Evolutionary conservation across 73 alveolate species (phyloP).

Genomic region (Tetrahymena borealis): DNA sequence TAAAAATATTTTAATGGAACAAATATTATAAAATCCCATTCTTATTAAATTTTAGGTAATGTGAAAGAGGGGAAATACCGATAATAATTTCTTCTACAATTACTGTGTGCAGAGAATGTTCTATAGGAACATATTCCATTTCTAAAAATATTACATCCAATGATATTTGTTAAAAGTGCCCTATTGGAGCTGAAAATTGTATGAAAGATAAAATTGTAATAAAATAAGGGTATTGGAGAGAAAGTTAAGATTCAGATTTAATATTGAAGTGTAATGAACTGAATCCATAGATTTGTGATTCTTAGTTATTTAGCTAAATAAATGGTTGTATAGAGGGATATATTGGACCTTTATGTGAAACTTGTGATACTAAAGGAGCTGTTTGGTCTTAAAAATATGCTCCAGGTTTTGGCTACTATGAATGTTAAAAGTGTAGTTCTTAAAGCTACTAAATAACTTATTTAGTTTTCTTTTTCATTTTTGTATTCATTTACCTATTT

Average conservation of each 20-base stretch:
- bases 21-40: no score
- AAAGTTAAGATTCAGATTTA: background rate
- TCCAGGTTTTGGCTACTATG: background rate
- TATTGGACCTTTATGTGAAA: background rate
- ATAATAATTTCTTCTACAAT: no score
- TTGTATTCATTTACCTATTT: background rate
- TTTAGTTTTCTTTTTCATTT: background rate
- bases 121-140: no score
- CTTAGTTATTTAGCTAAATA: background rate
- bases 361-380: background rate
- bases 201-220: background rate
- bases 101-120: no score
- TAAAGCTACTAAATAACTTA: background rate
- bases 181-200: background rate
- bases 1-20: no score
- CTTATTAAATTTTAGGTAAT: no score
- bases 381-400: background rate
- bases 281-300: background rate
- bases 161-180: background rate
- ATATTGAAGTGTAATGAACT: background rate
- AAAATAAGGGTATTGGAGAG: background rate
- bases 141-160: no score
- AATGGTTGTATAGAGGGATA: background rate
- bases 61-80: no score
- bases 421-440: background rate